Percentiles rank a stretch among this genome's conserved stretches.
These are phyloP conservation scores for Speleostelium caveatum DNA, from an alignment of 78 protist genomes.

Conservation along the genomic window DNA sequence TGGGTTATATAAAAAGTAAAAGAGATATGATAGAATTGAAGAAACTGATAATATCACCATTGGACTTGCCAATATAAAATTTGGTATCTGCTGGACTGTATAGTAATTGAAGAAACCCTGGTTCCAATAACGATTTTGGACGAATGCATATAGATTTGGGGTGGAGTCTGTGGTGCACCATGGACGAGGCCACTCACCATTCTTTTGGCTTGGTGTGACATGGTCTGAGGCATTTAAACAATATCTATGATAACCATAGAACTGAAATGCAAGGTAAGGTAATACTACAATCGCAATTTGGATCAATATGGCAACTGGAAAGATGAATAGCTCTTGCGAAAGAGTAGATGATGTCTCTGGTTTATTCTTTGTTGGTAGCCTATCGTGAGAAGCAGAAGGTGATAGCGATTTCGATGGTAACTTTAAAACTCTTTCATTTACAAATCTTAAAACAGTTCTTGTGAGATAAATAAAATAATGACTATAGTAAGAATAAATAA, in stretches of 20 bases:
- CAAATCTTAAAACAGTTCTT: not conserved
- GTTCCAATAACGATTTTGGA: constrained; percentile 77
- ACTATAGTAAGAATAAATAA: constrained; percentile 27
- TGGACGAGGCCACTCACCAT: constrained; percentile 60
- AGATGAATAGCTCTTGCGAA: not conserved
- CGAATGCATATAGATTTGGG: constrained; percentile 67
- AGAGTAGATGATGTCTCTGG: not conserved
- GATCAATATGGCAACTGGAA: not conserved
- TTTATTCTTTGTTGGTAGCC: not conserved
- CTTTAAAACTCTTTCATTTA: not conserved
- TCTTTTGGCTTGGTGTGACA: not conserved
- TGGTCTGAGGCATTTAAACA: not conserved
- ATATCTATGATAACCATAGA: constrained; percentile 44
- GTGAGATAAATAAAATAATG: not conserved
- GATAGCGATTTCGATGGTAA: not conserved
- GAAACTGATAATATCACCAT: constrained; percentile 40
- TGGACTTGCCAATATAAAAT: constrained; percentile 73
- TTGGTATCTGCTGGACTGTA: constrained; percentile 67
- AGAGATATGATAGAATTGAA: constrained; percentile 5
- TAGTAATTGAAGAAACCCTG: constrained; percentile 81
- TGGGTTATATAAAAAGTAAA: constrained; percentile 2
- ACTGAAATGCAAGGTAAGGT: constrained; percentile 67
- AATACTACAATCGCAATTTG: constrained; percentile 11
- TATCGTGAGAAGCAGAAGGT: constrained; percentile 18
- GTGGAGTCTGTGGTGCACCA: constrained; percentile 3